Percentiles rank a stretch among this genome's conserved stretches.
Evolutionary conservation across 768 basidiomycete species (phyloP).

Genomic region (Boletus barrowsii): DNA sequence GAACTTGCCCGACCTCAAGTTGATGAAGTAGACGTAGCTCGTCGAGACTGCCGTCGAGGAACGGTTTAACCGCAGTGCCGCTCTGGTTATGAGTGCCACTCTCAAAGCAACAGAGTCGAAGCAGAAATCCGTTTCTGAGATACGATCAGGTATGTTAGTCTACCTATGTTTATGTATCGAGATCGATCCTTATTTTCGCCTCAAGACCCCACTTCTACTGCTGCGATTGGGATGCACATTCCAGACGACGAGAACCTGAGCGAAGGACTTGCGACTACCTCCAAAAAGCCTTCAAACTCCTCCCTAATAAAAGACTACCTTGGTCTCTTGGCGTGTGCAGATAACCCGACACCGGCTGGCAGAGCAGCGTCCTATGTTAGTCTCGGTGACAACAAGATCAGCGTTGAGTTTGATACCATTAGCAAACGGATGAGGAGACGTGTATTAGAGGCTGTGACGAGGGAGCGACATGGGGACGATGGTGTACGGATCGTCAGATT

Average conservation of each 20-base stretch:
- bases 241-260: conserved; percentile 60
- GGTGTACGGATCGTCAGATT: conserved; percentile 82
- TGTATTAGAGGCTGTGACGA: conserved; percentile 72
- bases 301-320: conserved; percentile 75
- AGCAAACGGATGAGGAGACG: conserved; percentile 62
- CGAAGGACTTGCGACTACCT: conserved; percentile 56
- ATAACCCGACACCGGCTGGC: conserved; percentile 77
- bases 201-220: conserved; percentile 63
- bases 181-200: not conserved
- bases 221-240: conserved; percentile 61
- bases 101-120: conserved; percentile 67
- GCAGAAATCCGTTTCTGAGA: conserved; percentile 59
- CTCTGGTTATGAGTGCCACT: conserved; percentile 64
- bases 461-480: conserved; percentile 79
- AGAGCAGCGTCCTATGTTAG: conserved; percentile 71
- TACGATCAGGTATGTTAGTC: conserved; percentile 53
- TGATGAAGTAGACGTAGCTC: conserved; percentile 47
- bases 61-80: conserved; percentile 76
- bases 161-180: not conserved
- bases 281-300: conserved; percentile 52
- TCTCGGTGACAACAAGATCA: conserved; percentile 65
- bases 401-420: conserved; percentile 78
- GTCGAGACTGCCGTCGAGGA: conserved; percentile 74
- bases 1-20: not conserved
- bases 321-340: conserved; percentile 74